Evolutionary conservation across 2,329 filamentous ascomycete species (phyloP).

Genomic region (Fusarium humuli): DNA sequence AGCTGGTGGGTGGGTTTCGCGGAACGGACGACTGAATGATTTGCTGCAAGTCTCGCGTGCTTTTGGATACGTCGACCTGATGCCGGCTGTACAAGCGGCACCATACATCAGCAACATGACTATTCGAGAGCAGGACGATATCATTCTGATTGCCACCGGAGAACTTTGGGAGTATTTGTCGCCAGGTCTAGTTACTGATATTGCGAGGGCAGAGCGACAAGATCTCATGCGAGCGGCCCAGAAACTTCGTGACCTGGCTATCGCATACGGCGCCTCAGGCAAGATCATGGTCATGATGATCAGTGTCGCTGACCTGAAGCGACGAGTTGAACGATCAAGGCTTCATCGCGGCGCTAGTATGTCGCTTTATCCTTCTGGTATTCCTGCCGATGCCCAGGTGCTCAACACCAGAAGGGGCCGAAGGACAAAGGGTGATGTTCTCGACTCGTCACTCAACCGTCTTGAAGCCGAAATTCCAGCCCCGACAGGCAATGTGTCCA

Average conservation of each 20-base stretch:
- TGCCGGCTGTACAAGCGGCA: conserved; percentile 92
- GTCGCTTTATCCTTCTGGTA: conserved; percentile 82
- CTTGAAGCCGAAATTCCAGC: conserved; percentile 92
- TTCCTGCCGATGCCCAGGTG: conserved; percentile 76
- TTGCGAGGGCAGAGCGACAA: conserved; percentile 84
- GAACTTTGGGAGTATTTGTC: conserved; percentile 97
- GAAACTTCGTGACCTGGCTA: conserved; percentile 92
- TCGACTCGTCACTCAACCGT: conserved; percentile 87
- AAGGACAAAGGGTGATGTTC: conserved; percentile 71
- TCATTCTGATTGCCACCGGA: conserved; percentile 88
- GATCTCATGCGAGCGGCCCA: conserved; percentile 96
- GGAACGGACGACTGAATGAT: conserved; percentile 94
- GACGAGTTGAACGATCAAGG: conserved; percentile 79
- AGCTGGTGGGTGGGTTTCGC: conserved; percentile 94
- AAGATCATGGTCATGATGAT: conserved; percentile 99
- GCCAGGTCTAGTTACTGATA: conserved; percentile 90
- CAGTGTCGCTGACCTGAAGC: conserved; percentile 89
- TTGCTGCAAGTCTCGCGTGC: conserved; percentile 90
- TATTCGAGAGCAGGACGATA: conserved; percentile 89
- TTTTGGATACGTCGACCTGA: conserved; percentile 93
- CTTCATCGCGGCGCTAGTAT: conserved; percentile 82
- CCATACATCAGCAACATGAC: conserved; percentile 84
- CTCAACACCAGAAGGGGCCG: conserved; percentile 73
- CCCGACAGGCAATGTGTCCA: conserved; percentile 88
- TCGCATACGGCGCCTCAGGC: conserved; percentile 91